phyloP scores from a whole-genome alignment of 306 rosid species.

The Bauhinia variegata region DNA sequence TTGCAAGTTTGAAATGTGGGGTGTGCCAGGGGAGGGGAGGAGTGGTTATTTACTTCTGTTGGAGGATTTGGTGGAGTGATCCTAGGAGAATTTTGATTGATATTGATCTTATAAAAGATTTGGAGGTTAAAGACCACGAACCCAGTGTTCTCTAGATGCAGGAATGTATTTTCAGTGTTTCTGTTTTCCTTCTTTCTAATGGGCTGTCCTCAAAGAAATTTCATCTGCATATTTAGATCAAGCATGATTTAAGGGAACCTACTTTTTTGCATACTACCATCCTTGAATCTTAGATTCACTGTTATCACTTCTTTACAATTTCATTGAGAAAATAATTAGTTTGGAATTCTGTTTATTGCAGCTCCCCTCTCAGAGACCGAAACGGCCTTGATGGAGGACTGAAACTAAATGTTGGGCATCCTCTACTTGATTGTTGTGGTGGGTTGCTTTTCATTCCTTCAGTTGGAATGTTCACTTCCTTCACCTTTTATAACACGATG shows the following conservation, averaged over 20 bases:
- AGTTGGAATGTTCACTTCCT: conserved; percentile 36
- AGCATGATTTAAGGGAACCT: conserved; percentile 1
- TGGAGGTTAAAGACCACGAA: background rate
- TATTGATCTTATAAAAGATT: conserved; percentile 14
- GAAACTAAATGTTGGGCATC: conserved; percentile 40
- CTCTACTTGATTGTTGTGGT: conserved; percentile 37
- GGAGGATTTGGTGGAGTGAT: background rate
- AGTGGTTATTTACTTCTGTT: background rate
- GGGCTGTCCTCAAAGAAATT: background rate
- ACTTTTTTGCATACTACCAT: conserved; percentile 12
- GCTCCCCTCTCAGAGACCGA: conserved; percentile 98
- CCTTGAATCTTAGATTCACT: background rate
- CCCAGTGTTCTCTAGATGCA: conserved; percentile 8
- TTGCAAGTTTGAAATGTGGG: conserved; percentile 21
- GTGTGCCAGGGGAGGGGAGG: background rate
- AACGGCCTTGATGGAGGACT: conserved; percentile 92
- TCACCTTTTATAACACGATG: conserved; percentile 50
- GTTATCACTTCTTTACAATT: background rate
- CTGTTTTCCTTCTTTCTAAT: background rate
- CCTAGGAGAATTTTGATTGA: conserved; percentile 23
- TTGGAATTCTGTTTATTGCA: conserved; percentile 55
- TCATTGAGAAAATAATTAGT: conserved; percentile 1
- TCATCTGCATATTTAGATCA: background rate
- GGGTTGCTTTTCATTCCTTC: conserved; percentile 43
- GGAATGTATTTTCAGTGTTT: conserved; percentile 19